Evolutionary conservation across 31 red algal genomes (phyloP), one percentile per base, ranked within the genome.

Genomic region (Asparagopsis taxiformis): DNA sequence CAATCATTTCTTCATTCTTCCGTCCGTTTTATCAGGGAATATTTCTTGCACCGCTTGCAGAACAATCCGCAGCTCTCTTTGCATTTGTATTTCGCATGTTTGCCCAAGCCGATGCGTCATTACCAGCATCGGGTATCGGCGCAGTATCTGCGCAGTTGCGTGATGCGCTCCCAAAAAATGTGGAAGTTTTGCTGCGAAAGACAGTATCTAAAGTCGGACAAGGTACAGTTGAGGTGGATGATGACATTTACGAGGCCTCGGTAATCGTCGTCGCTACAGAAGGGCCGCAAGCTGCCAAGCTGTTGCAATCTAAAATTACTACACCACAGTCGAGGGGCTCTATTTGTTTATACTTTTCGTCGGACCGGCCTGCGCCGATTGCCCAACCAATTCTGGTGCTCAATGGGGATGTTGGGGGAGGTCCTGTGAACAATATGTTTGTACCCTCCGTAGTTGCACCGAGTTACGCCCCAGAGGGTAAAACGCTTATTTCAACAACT

Each of bases 1-100:
- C 35, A 31, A 77, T 99, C 26, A 68, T 87, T 7, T 31, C 48
- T 1, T 36, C 70, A 20, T 99, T 99, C 65, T 91, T 99, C 73
- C 78, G 80, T 39, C 96, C 96, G 10, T 94, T 99, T 56, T 99
- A 84, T 38, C 73, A 67, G 19, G 96, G 96, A 44, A 94, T 99
- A 32, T 91, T 88, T 60, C 55, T 99, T 31, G 71, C 63, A 8
- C 81, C 88, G 4, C 67, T 91, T 36, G 39, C 35, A 31, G 55
- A 92, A 15, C 79, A 87, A 36, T 91, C 70, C 13, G 62, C 83
- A 23, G 55, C 39, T 9, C 51, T 94, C 68, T 87, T 99, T 59
- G 59, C 37, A 10, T 99, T 92, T 74, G 75, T 99, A 35, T 94
- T 94, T 22, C 70, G 72, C 9, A 94, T 92, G 65, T 88, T 99